Conservation (phyloP, 2,329 filamentous ascomycete genomes). For the Aschersonia sp. region DNA sequence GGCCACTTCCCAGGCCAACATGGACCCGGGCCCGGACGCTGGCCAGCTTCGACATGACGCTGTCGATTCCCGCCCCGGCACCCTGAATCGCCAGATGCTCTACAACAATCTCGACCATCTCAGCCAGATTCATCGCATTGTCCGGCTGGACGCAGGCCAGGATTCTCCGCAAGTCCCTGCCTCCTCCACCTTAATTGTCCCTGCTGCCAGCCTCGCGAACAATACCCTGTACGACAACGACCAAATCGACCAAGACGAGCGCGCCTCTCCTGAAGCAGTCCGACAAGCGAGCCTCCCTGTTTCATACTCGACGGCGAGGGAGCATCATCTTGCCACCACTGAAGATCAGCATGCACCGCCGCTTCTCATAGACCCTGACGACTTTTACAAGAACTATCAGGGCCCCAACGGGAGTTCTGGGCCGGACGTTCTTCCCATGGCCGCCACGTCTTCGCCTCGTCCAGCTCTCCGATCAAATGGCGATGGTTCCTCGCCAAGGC, state of each 20-base stretch:
- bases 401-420: conserved; percentile 20
- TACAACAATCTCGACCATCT: conserved; percentile 10
- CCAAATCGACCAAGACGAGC: too few species aligned
- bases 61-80: conserved; percentile 3
- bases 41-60: conserved; percentile 9
- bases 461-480: conserved; percentile 33
- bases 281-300: not conserved
- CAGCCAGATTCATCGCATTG: not conserved
- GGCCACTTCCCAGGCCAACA: conserved; percentile 14
- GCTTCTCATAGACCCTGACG: conserved; percentile 33
- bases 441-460: conserved; percentile 21
- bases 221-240: conserved; percentile 6
- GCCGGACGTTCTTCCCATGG: conserved; percentile 20
- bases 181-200: not conserved
- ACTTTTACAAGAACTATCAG: conserved; percentile 38
- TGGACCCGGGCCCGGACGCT: conserved; percentile 16
- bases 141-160: not conserved
- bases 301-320: not conserved
- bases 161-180: not conserved
- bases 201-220: conserved; percentile 2
- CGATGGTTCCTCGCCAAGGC: conserved; percentile 33
- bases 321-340: conserved; percentile 8
- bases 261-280: not conserved
- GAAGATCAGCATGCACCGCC: conserved; percentile 22
- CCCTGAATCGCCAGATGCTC: conserved; percentile 10